These are phyloP conservation scores for Suhomyces sp. DNA, from an alignment of 805 yeast species.

Conservation along the genomic window DNA sequence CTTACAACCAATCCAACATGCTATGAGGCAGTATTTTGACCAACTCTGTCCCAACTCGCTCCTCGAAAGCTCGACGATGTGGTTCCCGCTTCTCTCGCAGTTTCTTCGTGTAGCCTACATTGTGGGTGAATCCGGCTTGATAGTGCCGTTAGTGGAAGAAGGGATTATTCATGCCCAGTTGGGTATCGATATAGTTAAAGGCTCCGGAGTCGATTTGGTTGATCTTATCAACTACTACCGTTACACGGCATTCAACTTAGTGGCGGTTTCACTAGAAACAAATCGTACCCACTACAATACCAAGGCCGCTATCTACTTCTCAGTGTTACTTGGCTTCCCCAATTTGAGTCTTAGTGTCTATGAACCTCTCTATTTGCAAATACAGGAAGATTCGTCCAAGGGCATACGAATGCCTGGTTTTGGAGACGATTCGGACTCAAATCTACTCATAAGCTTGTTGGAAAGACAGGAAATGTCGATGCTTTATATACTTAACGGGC, in stretches of 20 bases:
- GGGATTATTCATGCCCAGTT: constrained; percentile 18
- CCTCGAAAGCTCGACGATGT: constrained; percentile 7
- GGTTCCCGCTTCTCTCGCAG: constrained; percentile 15
- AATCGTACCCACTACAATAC: constrained; percentile 1
- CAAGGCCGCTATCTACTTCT: constrained; percentile 24
- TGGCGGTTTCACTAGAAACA: constrained; percentile 14
- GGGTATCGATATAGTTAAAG: constrained; percentile 17
- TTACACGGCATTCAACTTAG: constrained; percentile 27
- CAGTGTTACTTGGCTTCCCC: constrained; percentile 22
- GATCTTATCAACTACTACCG: constrained; percentile 24
- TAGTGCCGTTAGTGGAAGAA: constrained; percentile 13
- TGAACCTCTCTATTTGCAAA: constrained; percentile 4
- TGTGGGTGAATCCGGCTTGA: constrained; percentile 15
- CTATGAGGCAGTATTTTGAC: constrained; percentile 2
- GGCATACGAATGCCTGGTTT: constrained; percentile 2
- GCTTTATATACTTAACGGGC: constrained; percentile 23
- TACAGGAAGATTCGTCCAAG: constrained; percentile 1
- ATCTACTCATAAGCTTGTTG: constrained; percentile 7
- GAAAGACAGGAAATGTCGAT: constrained; percentile 32
- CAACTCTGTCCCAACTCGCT: background rate
- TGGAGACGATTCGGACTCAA: background rate
- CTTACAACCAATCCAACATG: constrained; percentile 2
- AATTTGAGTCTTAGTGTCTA: constrained; percentile 11
- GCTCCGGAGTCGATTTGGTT: constrained; percentile 11
- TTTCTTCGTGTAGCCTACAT: constrained; percentile 16